A percentile compares a stretch with the other conserved stretches of the same genome.
phyloP scores from a whole-genome alignment of 176 grass and related monocot species.

The Musa troglodytarum region DNA sequence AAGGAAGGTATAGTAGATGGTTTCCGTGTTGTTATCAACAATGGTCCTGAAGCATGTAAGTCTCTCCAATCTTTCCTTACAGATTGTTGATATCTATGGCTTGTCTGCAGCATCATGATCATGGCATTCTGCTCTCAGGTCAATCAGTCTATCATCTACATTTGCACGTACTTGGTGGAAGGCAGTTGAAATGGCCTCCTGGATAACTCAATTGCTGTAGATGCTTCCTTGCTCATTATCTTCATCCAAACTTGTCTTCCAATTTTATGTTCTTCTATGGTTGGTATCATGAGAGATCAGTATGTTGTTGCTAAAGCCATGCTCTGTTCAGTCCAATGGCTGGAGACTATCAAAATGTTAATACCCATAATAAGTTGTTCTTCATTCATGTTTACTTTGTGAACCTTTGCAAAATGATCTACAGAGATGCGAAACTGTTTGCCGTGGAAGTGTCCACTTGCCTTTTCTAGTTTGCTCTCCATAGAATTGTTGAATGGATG shows the following conservation, averaged over 20 bases:
- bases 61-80: neutral
- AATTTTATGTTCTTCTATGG: neutral
- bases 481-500: too few relatives aligned
- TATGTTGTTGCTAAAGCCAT: too few relatives aligned
- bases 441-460: neutral
- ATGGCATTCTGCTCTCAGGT: slow-evolving; percentile 34
- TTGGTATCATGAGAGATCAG: neutral
- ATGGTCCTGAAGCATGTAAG: slow-evolving; percentile 79
- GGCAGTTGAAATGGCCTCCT: slow-evolving; percentile 85
- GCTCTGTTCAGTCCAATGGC: too few relatives aligned
- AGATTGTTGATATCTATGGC: neutral
- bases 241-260: neutral
- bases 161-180: slow-evolving; percentile 72
- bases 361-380: too few relatives aligned
- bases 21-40: slow-evolving; percentile 79
- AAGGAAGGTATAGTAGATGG: slow-evolving; percentile 76
- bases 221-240: neutral
- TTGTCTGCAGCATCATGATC: neutral
- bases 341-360: too few relatives aligned
- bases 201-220: slow-evolving; percentile 26
- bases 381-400: neutral
- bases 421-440: neutral
- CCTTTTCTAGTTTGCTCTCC: too few relatives aligned
- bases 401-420: neutral
- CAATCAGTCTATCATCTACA: slow-evolving; percentile 95